Percentiles rank a stretch among this genome's conserved stretches.
phyloP scores from a whole-genome alignment of 2,329 filamentous ascomycete genomes.

The Talaromyces sp. region DNA sequence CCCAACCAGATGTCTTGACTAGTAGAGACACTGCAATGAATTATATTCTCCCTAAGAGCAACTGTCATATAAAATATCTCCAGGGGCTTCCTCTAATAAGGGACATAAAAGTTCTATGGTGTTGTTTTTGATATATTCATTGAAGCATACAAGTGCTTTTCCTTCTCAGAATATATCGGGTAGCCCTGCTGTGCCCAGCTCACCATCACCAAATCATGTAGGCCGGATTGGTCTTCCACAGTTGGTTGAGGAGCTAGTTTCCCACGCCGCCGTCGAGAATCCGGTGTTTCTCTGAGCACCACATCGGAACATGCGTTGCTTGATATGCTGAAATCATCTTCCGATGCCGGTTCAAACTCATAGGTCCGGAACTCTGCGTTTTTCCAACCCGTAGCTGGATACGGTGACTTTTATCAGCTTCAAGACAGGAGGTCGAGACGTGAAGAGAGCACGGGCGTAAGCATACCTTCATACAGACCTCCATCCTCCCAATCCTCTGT shows the following conservation, averaged over 20 bases:
- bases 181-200: slow-evolving; percentile 15
- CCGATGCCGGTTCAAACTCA: slow-evolving; percentile 50
- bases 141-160: too few species aligned
- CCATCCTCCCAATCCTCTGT: slow-evolving; percentile 59
- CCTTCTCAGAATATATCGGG: not conserved
- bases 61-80: too few species aligned
- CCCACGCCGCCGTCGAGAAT: slow-evolving; percentile 13
- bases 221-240: slow-evolving; percentile 1
- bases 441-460: not conserved
- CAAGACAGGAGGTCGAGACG: not conserved
- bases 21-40: too few species aligned
- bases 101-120: too few species aligned
- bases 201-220: not conserved
- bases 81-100: too few species aligned
- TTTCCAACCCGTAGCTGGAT: slow-evolving; percentile 66
- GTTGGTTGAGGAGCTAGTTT: not conserved
- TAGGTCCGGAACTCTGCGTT: slow-evolving; percentile 71
- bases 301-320: too few species aligned
- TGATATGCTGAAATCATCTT: not conserved
- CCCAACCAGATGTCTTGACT: too few species aligned
- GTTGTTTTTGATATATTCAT: too few species aligned
- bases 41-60: too few species aligned
- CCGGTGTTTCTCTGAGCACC: slow-evolving; percentile 10
- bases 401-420: not conserved
- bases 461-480: slow-evolving; percentile 40